phyloP scores from a whole-genome alignment of 805 yeast species.

The Jamesozyma rosinii region DNA sequence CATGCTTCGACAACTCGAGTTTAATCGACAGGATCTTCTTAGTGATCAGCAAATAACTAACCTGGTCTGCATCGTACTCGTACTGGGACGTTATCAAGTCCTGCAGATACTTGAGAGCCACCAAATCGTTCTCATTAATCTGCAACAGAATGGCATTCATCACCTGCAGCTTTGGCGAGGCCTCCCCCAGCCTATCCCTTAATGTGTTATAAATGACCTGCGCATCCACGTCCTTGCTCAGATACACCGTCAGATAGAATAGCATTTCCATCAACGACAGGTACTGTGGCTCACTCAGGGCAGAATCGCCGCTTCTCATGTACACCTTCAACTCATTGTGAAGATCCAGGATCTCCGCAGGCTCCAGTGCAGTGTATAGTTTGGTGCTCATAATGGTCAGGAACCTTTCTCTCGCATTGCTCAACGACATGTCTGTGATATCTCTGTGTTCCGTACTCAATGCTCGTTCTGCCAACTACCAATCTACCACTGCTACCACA shows the following conservation, averaged over 20 bases:
- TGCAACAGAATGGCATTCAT: slow-evolving; percentile 26
- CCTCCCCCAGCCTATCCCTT: slow-evolving; percentile 56
- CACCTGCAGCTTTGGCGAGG: slow-evolving; percentile 24
- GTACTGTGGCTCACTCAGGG: slow-evolving; percentile 32
- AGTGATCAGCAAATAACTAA: slow-evolving; percentile 22
- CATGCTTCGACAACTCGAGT: not conserved
- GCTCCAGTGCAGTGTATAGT: slow-evolving; percentile 40
- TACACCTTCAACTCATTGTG: slow-evolving; percentile 33
- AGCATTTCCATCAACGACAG: slow-evolving; percentile 61
- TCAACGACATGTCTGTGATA: not conserved
- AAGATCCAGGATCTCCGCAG: slow-evolving; percentile 33
- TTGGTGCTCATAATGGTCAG: slow-evolving; percentile 43
- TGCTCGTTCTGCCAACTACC: no score
- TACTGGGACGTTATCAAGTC: slow-evolving; percentile 43
- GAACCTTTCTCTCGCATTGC: slow-evolving; percentile 36
- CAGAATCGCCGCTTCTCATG: slow-evolving; percentile 16
- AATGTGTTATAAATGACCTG: slow-evolving; percentile 53
- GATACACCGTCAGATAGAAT: slow-evolving; percentile 52
- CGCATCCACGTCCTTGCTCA: slow-evolving; percentile 66
- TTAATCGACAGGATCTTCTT: slow-evolving; percentile 24
- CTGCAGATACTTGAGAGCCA: slow-evolving; percentile 38
- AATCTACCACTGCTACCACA: no score
- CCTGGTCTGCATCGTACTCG: slow-evolving; percentile 37
- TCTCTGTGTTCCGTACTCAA: no score
- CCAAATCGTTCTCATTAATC: slow-evolving; percentile 19